Conservation (phyloP, 2,329 filamentous ascomycete genomes). For the Magnaporthiopsis poae region DNA sequence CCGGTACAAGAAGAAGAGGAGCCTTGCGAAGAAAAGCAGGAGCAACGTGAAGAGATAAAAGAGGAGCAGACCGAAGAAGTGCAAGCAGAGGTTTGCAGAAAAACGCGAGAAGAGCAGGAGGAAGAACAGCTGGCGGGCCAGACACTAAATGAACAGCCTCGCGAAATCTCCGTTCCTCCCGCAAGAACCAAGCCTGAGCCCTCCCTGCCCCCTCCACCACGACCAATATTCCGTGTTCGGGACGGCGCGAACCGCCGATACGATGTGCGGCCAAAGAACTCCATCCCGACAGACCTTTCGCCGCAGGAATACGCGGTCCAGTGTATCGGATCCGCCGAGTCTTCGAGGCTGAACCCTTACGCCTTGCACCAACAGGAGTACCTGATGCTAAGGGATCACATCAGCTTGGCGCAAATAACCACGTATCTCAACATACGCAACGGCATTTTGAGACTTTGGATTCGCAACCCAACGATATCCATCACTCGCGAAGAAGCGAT, state of each 20-base stretch:
- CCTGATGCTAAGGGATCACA: conserved; percentile 63
- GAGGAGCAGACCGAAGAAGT: neutral
- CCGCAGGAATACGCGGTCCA: conserved; percentile 77
- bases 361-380: conserved; percentile 80
- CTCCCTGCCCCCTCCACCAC: neutral
- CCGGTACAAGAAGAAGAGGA: neutral
- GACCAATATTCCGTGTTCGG: conserved; percentile 1
- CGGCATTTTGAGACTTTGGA: conserved; percentile 82
- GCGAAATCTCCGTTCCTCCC: neutral
- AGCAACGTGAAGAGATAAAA: neutral
- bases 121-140: neutral
- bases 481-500: conserved; percentile 78
- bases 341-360: conserved; percentile 81
- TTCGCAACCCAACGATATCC: conserved; percentile 70
- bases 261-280: conserved; percentile 65
- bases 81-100: too few relatives aligned
- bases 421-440: conserved; percentile 95
- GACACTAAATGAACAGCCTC: neutral
- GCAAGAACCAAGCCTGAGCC: neutral
- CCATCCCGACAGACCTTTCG: conserved; percentile 67
- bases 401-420: conserved; percentile 82
- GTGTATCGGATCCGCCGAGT: conserved; percentile 80
- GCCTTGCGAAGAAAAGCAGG: neutral
- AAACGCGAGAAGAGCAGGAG: neutral
- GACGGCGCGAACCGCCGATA: conserved; percentile 29